These are phyloP conservation scores for Dovyalis caffra DNA, from an alignment of 345 rosid species.

Conservation along the genomic window DNA sequence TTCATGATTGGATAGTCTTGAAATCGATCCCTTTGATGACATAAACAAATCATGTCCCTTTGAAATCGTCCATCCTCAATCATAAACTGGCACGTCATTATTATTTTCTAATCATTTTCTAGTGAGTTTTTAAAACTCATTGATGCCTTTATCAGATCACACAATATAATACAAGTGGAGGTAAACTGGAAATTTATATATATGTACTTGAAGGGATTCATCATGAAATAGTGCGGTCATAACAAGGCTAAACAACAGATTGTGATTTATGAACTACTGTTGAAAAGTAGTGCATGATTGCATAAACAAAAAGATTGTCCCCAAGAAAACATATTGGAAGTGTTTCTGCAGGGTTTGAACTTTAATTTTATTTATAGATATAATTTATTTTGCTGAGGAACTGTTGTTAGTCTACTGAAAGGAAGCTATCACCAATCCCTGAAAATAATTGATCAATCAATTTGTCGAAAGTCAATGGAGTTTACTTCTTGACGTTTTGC, in stretches of 20 bases:
- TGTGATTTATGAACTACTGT: background rate
- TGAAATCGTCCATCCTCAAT: too few relatives aligned
- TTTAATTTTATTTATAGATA: too few relatives aligned
- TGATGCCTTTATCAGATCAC: background rate
- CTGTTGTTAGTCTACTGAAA: background rate
- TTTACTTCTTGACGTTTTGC: slow-evolving; percentile 8
- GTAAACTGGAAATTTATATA: background rate
- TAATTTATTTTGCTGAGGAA: background rate
- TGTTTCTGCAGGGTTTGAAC: background rate
- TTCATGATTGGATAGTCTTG: background rate
- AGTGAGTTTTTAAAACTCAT: too few relatives aligned
- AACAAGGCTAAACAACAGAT: background rate
- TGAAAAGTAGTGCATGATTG: too few relatives aligned
- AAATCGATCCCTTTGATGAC: background rate
- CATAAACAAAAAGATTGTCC: too few relatives aligned
- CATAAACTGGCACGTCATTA: too few relatives aligned
- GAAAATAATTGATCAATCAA: background rate
- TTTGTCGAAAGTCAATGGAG: slow-evolving; percentile 10
- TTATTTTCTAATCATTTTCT: too few relatives aligned
- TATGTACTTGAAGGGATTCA: background rate
- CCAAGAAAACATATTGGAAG: background rate
- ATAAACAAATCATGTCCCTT: background rate
- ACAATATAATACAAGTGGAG: background rate
- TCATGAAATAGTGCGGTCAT: too few relatives aligned
- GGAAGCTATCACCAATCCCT: background rate